phyloP scores from a whole-genome alignment of 441 rosid species.

The Metrosideros polymorpha region DNA sequence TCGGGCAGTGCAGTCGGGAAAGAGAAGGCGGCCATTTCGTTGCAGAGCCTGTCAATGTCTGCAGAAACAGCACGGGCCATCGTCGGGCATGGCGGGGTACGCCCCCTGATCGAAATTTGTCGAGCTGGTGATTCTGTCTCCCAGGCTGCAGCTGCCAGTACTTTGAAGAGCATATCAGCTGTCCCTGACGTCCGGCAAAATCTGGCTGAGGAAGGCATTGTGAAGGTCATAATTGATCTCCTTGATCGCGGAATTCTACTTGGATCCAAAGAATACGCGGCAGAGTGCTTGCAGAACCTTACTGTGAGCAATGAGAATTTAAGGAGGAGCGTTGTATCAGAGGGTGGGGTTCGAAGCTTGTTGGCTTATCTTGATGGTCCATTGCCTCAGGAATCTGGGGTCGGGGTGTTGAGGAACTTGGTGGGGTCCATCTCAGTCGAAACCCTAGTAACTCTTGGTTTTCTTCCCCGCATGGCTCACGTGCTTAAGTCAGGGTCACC shows the following conservation, averaged over 20 bases:
- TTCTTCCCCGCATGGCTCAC: slow-evolving; percentile 1
- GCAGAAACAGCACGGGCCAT: slow-evolving; percentile 73
- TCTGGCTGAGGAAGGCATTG: slow-evolving; percentile 2
- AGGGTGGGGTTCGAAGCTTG: slow-evolving; percentile 57
- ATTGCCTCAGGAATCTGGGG: slow-evolving; percentile 3
- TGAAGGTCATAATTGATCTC: neutral
- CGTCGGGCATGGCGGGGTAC: slow-evolving; percentile 71
- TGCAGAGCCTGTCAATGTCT: slow-evolving; percentile 71
- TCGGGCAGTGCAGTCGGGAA: slow-evolving; percentile 50
- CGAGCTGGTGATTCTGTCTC: slow-evolving; percentile 82
- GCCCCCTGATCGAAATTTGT: slow-evolving; percentile 69
- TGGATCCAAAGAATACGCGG: slow-evolving; percentile 35
- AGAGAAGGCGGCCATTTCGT: slow-evolving; percentile 73
- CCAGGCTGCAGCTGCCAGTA: slow-evolving; percentile 82
- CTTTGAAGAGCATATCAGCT: slow-evolving; percentile 13
- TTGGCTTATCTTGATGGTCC: slow-evolving; percentile 3
- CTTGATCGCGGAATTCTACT: neutral
- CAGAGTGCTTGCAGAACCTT: slow-evolving; percentile 92
- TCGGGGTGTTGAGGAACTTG: neutral
- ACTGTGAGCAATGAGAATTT: slow-evolving; percentile 67
- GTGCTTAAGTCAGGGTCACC: slow-evolving; percentile 3
- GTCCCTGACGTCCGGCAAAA: neutral
- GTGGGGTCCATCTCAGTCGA: neutral
- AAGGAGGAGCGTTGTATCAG: slow-evolving; percentile 49
- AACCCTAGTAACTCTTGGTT: neutral